Evolutionary conservation across 192 early-diverging fungal species (phyloP), one percentile per base, ranked within the genome.

Genomic region (Coemansia sp.): DNA sequence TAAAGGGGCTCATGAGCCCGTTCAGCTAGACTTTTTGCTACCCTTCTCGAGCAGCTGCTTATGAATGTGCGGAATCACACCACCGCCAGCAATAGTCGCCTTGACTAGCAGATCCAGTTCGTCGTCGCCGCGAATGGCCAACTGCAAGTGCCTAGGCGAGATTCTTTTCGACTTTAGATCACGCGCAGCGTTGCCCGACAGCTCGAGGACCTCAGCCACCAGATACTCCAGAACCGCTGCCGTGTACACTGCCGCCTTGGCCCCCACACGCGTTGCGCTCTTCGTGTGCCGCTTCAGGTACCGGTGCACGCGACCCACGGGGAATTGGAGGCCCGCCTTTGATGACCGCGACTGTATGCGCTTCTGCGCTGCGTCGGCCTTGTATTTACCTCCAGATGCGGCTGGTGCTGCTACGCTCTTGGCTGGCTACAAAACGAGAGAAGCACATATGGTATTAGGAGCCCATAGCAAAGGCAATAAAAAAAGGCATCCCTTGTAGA

Each of bases 141-240:
- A 77, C 74, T 96, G 94, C 74, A 96, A 71, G 75, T 96, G 94
- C 65, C 94, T 83, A 32, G 94, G 94, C 27, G 89, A 92, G 64
- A 96, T 96, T 62, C 94, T 86, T 82, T 94, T 96, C 50, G 93
- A 91, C 72, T 94, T 94, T 22, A 94, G 76, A 65, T 96, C 94
- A 70, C 92, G 93, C 43, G 93, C 90, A 4, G 94, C 94, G 80
- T 96, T 96, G 22, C 94, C 94, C 50, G 94, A 93, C 67, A 96
- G 86, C 78, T 96, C 95, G 34, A 96, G 84, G 4, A 96, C 92
- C 83, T 96, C 95, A 11, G 95, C 95, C 20, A 93, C 92, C 50
- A 96, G 83, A 77, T 96, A 96, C 85, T 96, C 95, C 24, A 96
- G 83, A 66, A 96, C 91, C 8, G 95, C 95, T 12, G 95, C 93